Base-by-base conservation (phyloP, 306 rosid genomes). In the Castanopsis chinensis region DNA sequence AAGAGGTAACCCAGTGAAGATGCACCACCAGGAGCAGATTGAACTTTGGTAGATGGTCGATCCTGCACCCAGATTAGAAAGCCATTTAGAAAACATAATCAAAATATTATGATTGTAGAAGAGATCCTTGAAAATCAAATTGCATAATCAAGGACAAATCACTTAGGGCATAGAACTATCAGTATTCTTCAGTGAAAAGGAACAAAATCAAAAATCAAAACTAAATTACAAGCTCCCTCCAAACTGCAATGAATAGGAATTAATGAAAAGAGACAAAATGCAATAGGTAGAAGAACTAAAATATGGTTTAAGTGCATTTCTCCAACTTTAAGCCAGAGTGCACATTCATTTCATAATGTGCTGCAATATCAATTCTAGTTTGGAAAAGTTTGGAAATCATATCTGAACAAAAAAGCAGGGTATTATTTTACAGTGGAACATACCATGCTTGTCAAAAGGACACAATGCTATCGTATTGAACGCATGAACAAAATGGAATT, bases 11-110 rank as follows among this genome's bases (percentile, higher is more conserved):
- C 89, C 77, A 92, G 80, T 51, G 97, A 92, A 67, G 97, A 90
- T 83, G 94, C 94, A 1, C 97, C 97, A 7, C 97, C 97, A 0
- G 94, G 97, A 18, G 90, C 93, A 21, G 97, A 82, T 72, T 87
- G 93, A 83, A 92, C 97, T 84, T 92, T 90, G 59, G 94, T 92
- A 4, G 93, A 92, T 60, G 97, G 93, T 41, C 97, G 97, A 83
- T 92, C 92, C 97, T 92, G 85, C 86, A 77, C 71, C 73, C 72
- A 35, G 51, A 35, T 30, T 18, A 3, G 5, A 27, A 67, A 35
- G 35, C 15, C 65, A 33, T 67, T 67, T 19, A 28, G 25, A 25
- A 19, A 45, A 57, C 43, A 77, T 67, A 3, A 55, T 20, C 25
- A 35, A 41, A 19, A 52, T 28, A 15, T 64, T n/a, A 49, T 17